phyloP scores from a whole-genome alignment of 805 yeast species.

The Lachancea sp. region DNA sequence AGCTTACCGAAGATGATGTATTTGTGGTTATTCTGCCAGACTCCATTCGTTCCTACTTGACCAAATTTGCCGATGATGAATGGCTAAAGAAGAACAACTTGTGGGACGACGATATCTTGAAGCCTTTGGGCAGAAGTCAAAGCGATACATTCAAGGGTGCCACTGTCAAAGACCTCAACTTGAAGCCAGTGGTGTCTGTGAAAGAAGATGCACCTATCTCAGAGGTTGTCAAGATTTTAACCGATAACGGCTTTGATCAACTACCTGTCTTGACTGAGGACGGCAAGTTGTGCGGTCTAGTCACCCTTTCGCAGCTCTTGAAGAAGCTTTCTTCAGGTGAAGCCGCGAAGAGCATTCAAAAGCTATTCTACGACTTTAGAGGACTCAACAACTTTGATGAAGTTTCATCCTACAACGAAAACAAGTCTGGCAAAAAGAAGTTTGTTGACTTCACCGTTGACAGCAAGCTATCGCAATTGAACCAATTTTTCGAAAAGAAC shows the following conservation, averaged over 20 bases:
- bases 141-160: slow-evolving; percentile 44
- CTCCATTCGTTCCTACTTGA: slow-evolving; percentile 76
- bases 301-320: slow-evolving; percentile 67
- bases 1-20: slow-evolving; percentile 62
- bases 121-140: slow-evolving; percentile 27
- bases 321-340: slow-evolving; percentile 59
- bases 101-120: slow-evolving; percentile 46
- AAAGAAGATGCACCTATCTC: slow-evolving; percentile 51
- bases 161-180: slow-evolving; percentile 60
- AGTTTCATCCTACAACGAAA: slow-evolving; percentile 56
- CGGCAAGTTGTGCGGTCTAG: slow-evolving; percentile 65
- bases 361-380: slow-evolving; percentile 62
- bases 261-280: slow-evolving; percentile 59
- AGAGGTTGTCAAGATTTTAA: slow-evolving; percentile 62
- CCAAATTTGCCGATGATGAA: slow-evolving; percentile 85
- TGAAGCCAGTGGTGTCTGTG: slow-evolving; percentile 78
- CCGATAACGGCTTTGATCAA: slow-evolving; percentile 77
- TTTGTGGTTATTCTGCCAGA: slow-evolving; percentile 83
- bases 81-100: slow-evolving; percentile 81
- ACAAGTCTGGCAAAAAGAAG: slow-evolving; percentile 57
- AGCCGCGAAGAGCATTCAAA: slow-evolving; percentile 44
- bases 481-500: slow-evolving; percentile 75
- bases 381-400: slow-evolving; percentile 53
- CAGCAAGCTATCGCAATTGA: slow-evolving; percentile 61
- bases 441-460: slow-evolving; percentile 60